Percentiles rank a stretch among this genome's conserved stretches.
Conservation (phyloP, 495 filamentous ascomycete genomes). For the Aspergillus sparsus region DNA sequence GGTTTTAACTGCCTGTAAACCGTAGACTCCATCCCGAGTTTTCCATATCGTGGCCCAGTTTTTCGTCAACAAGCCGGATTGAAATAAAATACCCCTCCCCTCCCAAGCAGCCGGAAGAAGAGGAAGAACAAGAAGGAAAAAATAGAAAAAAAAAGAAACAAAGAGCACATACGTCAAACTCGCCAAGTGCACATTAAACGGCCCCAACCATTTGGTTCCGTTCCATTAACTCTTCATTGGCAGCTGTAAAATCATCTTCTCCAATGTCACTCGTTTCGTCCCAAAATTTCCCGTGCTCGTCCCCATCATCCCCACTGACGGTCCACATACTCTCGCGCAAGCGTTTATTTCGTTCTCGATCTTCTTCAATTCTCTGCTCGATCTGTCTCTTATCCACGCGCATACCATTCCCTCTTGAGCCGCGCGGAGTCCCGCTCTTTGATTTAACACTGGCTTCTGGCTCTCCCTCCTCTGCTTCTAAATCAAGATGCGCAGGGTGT, state of each 20-base stretch:
- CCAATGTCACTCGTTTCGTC: conserved; percentile 79
- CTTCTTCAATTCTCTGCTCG: conserved; percentile 95
- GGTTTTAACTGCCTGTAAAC: neutral
- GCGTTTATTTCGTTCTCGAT: conserved; percentile 91
- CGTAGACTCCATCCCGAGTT: neutral
- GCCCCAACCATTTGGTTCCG: conserved; percentile 36
- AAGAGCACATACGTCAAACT: neutral
- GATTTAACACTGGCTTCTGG: conserved; percentile 29
- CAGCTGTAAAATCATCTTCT: conserved; percentile 76
- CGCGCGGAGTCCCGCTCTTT: conserved; percentile 36
- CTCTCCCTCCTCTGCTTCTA: conserved; percentile 37
- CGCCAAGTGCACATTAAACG: neutral
- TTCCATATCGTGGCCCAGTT: neutral
- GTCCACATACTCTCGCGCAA: conserved; percentile 89
- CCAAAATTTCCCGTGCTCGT: conserved; percentile 70
- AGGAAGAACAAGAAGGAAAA: neutral
- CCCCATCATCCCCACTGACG: conserved; percentile 57
- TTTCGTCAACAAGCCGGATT: too few relatives aligned
- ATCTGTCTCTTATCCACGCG: conserved; percentile 82
- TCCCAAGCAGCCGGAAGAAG: too few relatives aligned
- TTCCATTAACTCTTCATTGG: conserved; percentile 72
- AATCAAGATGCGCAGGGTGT: conserved; percentile 42
- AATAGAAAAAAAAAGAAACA: neutral
- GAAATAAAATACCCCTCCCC: too few relatives aligned
- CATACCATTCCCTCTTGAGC: conserved; percentile 37